Conservation (phyloP, 148 eudicot genomes). For the Euryodendron excelsum region DNA sequence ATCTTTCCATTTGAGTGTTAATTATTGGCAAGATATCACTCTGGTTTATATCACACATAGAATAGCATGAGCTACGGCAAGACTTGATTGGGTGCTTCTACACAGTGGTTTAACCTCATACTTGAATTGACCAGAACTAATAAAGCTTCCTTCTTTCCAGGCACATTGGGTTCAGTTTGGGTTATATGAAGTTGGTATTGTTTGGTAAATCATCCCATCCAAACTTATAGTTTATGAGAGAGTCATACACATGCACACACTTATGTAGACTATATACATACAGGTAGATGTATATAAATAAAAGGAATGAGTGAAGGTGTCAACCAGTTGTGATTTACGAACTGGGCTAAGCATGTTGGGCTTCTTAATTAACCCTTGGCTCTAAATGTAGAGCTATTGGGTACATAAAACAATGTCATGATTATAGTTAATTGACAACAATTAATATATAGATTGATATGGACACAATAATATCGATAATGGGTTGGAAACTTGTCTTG, state of each 20-base stretch:
- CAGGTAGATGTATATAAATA: background rate
- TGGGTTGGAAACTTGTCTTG: background rate
- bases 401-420: background rate
- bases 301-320: background rate
- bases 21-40: background rate
- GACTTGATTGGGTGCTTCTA: constrained; percentile 1
- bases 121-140: background rate
- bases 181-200: background rate
- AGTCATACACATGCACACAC: background rate
- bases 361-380: background rate
- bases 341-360: background rate
- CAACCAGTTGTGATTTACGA: background rate
- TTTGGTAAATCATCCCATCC: background rate
- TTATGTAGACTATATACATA: too few species aligned
- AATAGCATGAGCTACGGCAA: background rate
- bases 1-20: background rate
- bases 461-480: background rate
- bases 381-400: background rate
- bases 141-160: background rate
- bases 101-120: background rate
- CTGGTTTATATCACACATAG: background rate
- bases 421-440: background rate
- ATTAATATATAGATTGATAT: background rate
- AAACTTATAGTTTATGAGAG: background rate
- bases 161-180: background rate